phyloP scores from a whole-genome alignment of 176 grass and related monocot genomes.

The Phoenix roebelenii region DNA sequence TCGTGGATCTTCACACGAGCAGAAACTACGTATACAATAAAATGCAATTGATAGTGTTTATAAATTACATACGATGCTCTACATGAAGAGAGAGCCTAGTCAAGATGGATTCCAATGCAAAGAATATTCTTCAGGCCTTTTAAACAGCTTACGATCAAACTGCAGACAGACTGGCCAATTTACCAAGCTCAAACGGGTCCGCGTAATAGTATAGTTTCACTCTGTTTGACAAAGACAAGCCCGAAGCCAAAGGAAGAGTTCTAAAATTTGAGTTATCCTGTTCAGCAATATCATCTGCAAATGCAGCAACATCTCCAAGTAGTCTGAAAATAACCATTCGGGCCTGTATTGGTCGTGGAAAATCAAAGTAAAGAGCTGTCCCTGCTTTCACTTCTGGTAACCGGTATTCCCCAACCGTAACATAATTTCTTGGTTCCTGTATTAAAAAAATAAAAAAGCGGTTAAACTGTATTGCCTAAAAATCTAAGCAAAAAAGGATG shows the following conservation, averaged over 20 bases:
- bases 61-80: too few relatives aligned
- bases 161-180: conserved; percentile 57
- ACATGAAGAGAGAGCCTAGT: too few relatives aligned
- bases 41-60: too few relatives aligned
- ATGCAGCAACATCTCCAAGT: conserved; percentile 70
- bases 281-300: conserved; percentile 81
- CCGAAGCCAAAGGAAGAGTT: conserved; percentile 70
- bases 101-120: too few relatives aligned
- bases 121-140: too few relatives aligned
- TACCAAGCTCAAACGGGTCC: conserved; percentile 89
- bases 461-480: neutral
- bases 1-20: too few relatives aligned
- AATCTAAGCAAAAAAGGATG: too few relatives aligned
- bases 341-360: conserved; percentile 46
- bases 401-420: conserved; percentile 69
- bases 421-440: conserved; percentile 63
- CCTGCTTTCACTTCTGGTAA: conserved; percentile 67
- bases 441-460: conserved; percentile 11
- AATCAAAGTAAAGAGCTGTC: conserved; percentile 83
- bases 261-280: conserved; percentile 51
- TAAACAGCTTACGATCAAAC: conserved; percentile 24
- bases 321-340: conserved; percentile 71
- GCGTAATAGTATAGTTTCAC: conserved; percentile 90
- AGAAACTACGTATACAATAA: too few relatives aligned
- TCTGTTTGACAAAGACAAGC: conserved; percentile 78